A percentile compares a stretch with the other conserved stretches of the same genome.
Evolutionary conservation across 169 alveolate genomes (phyloP).

Genomic region (Plasmodium berghei): DNA sequence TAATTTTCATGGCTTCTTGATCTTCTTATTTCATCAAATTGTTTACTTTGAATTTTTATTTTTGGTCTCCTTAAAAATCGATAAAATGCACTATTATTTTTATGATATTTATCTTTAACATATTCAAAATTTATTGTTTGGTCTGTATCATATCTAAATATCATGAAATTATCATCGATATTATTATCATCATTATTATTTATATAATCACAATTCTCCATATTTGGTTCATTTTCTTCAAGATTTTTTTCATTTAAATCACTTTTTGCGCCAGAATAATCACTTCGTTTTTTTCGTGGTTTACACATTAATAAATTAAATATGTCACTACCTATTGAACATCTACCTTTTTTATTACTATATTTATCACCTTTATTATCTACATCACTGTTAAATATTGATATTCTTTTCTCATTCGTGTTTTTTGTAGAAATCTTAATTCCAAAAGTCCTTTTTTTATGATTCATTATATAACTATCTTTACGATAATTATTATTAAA

Average conservation of each 20-base stretch:
- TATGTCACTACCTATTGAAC: not conserved
- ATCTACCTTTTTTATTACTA: constrained; percentile 3
- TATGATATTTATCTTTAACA: constrained; percentile 32
- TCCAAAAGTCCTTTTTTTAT: constrained; percentile 9
- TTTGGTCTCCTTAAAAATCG: constrained; percentile 46
- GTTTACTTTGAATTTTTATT: constrained; percentile 31
- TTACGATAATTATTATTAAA: constrained; percentile 43
- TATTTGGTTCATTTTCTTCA: not conserved
- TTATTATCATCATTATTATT: constrained; percentile 27
- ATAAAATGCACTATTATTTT: constrained; percentile 59
- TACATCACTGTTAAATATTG: constrained; percentile 30
- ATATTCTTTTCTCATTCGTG: constrained; percentile 21
- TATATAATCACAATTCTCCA: not conserved
- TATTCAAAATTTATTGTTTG: constrained; percentile 61
- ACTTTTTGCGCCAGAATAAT: not conserved
- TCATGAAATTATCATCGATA: constrained; percentile 19
- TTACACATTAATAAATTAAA: not conserved
- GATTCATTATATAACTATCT: not conserved
- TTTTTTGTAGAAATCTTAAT: constrained; percentile 34
- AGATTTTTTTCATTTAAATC: not conserved
- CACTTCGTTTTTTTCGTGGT: not conserved
- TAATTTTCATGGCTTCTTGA: constrained; percentile 77
- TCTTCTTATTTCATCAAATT: constrained; percentile 58
- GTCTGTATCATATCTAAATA: constrained; percentile 67
- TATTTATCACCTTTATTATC: constrained; percentile 14